Conservation (phyloP, 1,284 basidiomycete genomes). For the Cryptococcus amylolentus region DNA sequence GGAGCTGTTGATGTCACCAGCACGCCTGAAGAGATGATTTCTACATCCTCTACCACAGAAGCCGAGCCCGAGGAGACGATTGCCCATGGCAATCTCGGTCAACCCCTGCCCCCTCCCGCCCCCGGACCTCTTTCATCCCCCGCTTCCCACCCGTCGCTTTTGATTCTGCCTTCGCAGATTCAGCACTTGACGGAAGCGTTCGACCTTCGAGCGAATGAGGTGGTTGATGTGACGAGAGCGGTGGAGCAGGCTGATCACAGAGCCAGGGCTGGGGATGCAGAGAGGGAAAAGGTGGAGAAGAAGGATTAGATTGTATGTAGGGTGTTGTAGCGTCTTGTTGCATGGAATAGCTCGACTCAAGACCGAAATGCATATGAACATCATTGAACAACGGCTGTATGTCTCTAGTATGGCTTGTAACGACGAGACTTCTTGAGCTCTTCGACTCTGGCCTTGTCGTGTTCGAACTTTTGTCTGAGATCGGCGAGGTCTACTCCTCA, state of each 20-base stretch:
- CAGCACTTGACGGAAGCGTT: slow-evolving; percentile 42
- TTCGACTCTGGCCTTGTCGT: slow-evolving; percentile 80
- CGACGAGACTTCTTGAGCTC: slow-evolving; percentile 70
- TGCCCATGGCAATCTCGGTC: neutral
- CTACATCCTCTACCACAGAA: slow-evolving; percentile 8
- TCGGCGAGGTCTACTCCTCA: slow-evolving; percentile 62
- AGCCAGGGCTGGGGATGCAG: slow-evolving; percentile 18
- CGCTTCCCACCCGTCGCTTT: slow-evolving; percentile 21
- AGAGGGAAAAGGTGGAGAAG: slow-evolving; percentile 4
- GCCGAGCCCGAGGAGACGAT: slow-evolving; percentile 3
- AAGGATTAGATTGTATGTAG: slow-evolving; percentile 2
- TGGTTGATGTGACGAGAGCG: slow-evolving; percentile 49
- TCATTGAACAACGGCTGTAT: neutral
- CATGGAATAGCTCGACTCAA: neutral
- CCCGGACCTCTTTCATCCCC: slow-evolving; percentile 12
- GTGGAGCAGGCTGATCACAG: slow-evolving; percentile 49
- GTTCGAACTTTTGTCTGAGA: slow-evolving; percentile 74
- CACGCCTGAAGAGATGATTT: slow-evolving; percentile 26
- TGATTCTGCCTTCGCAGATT: slow-evolving; percentile 35
- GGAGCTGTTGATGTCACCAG: slow-evolving; percentile 27
- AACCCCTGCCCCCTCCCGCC: slow-evolving; percentile 13
- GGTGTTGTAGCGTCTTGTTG: neutral
- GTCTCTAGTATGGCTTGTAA: slow-evolving; percentile 73
- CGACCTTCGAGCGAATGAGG: slow-evolving; percentile 41
- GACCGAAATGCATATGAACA: neutral